These are phyloP conservation scores for Backusella australiensis DNA, from an alignment of 192 early-diverging fungal genomes.

Conservation along the genomic window DNA sequence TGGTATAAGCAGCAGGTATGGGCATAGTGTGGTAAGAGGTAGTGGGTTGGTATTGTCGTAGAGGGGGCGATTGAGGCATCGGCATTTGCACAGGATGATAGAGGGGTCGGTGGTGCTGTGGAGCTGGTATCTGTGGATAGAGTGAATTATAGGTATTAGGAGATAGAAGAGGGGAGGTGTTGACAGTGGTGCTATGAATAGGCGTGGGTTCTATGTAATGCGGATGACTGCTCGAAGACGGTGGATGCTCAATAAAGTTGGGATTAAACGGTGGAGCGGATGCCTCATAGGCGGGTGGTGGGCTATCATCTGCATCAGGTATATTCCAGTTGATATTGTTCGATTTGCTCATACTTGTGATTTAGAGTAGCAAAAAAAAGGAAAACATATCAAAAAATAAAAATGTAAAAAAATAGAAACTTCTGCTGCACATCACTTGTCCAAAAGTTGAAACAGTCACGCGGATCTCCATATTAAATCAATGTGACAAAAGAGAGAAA, in stretches of 20 bases:
- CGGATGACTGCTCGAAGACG: background rate
- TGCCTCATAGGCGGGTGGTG: constrained; percentile 3
- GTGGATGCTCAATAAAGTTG: background rate
- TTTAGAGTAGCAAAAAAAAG: background rate
- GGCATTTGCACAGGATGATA: background rate
- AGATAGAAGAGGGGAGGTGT: background rate
- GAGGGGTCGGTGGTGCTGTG: background rate
- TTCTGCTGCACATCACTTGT: background rate
- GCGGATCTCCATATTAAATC: background rate
- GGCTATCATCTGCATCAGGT: constrained; percentile 11
- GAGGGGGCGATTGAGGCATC: background rate
- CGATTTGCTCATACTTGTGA: background rate
- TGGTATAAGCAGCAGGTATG: background rate
- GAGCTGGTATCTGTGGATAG: background rate
- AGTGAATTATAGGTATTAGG: background rate
- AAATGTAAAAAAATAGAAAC: background rate
- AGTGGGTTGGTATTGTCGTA: background rate
- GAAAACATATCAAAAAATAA: background rate
- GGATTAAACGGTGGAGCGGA: constrained; percentile 7
- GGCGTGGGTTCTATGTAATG: background rate
- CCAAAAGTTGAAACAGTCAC: background rate
- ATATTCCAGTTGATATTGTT: background rate
- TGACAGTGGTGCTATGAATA: background rate
- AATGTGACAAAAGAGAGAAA: background rate
- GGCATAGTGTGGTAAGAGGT: background rate